Evolutionary conservation across 331 rosid species (phyloP).

Genomic region (Prunus yedoensis): DNA sequence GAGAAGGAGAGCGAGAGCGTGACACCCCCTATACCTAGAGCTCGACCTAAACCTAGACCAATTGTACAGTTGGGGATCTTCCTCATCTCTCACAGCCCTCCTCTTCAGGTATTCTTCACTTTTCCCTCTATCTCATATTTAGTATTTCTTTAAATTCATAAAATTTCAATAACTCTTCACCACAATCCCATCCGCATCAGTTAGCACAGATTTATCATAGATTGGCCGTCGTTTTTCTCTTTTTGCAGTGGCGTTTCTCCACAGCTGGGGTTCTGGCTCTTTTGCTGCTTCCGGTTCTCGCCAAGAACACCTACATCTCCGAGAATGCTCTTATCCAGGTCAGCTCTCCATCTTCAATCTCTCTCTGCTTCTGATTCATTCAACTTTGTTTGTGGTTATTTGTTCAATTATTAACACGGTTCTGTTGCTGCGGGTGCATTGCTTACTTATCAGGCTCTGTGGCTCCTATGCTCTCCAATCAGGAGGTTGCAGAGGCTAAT

Average conservation of each 20-base stretch:
- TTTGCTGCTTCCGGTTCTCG: constrained; percentile 75
- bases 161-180: too few relatives aligned
- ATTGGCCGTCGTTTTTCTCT: background rate
- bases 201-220: too few relatives aligned
- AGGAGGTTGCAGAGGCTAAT: constrained; percentile 64
- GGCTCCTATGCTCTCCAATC: constrained; percentile 62
- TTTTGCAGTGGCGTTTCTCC: constrained; percentile 59
- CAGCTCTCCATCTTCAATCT: background rate
- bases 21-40: constrained; percentile 29
- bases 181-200: too few relatives aligned
- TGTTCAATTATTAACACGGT: background rate
- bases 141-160: too few relatives aligned
- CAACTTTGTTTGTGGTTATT: background rate
- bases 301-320: constrained; percentile 89
- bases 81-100: constrained; percentile 71
- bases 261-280: constrained; percentile 72
- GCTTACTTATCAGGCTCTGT: constrained; percentile 58
- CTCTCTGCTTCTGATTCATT: background rate
- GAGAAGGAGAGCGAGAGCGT: background rate
- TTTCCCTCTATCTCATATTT: background rate
- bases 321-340: constrained; percentile 99
- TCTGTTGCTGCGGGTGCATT: background rate
- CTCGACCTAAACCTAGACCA: constrained; percentile 49
- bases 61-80: constrained; percentile 68
- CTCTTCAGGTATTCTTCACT: constrained; percentile 51